Base-by-base conservation (phyloP, 2,329 filamentous ascomycete genomes). In the Bipolaris gigantea region DNA sequence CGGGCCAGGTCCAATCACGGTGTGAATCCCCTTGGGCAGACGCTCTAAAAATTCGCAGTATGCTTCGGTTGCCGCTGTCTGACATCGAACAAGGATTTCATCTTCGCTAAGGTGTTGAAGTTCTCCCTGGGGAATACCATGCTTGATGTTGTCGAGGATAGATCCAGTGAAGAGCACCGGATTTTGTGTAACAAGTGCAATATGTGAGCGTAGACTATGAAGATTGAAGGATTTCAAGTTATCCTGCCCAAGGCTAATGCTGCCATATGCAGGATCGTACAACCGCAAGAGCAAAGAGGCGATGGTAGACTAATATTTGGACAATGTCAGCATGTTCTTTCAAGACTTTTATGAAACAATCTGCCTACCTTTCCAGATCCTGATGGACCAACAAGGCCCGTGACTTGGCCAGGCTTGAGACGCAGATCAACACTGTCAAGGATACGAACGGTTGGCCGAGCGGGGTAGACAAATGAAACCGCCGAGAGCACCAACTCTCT, bases 41-140 rank as follows among this genome's bases (percentile, higher is more conserved):
- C 64, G 59, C 19, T 67, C 64, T 13, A 75, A 55, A 50, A 75
- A 75, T 33, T 75, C 72, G 39, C 68, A 72, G 67, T 88, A 83
- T 2, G 86, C 85, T 33, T 86, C 76, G 8, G 70, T 72, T 2
- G 83, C 80, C 9, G 85, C 82, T 32, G 61, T 67, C 16, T 74
- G 69, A 13, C 82, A 78, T 25, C 81, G 75, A 9, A 77, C 72
- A 2, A 76, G 55, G 0, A 81, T 77, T 9, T 79, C 75, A 3
- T 69, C 65, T 19, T 72, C 66, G 4, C 64, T 48, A 1, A 72
- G 38, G 6, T 42, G 16, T 33, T 68, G 56, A 7, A 49, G 33
- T 34, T 67, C 57, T 3, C 40, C 38, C 21, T 60, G 51, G 18
- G 61, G 62, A 9, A 72, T 47, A 13, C 72, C 73, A 46, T 73